A percentile compares a stretch with the other conserved stretches of the same genome.
Evolutionary conservation across 768 basidiomycete species (phyloP).

Genomic region (Austroboletus eburneus): DNA sequence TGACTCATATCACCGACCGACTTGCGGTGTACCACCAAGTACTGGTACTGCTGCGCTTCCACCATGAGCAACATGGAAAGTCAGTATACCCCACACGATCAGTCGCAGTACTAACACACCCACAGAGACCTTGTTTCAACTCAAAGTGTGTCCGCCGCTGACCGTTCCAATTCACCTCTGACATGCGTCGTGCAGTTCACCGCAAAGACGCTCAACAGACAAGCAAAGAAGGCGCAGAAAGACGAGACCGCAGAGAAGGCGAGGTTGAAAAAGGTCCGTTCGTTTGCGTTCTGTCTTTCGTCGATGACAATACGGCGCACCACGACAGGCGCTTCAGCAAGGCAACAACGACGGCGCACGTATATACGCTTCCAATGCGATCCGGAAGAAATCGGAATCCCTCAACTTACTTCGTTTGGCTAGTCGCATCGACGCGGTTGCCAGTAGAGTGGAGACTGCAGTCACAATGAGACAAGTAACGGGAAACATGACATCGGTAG

Average conservation of each 20-base stretch:
- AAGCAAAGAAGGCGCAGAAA: slow-evolving; percentile 97
- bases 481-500: slow-evolving; percentile 94
- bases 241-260: slow-evolving; percentile 88
- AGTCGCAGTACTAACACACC: neutral
- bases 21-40: too few relatives aligned
- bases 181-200: slow-evolving; percentile 67
- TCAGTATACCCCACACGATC: slow-evolving; percentile 37
- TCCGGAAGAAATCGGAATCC: slow-evolving; percentile 94
- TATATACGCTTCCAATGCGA: slow-evolving; percentile 98
- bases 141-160: slow-evolving; percentile 62
- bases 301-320: neutral
- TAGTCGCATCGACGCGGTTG: slow-evolving; percentile 94
- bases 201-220: slow-evolving; percentile 88
- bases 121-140: slow-evolving; percentile 95
- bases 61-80: slow-evolving; percentile 86
- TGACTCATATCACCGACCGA: slow-evolving; percentile 4
- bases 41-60: neutral
- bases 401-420: slow-evolving; percentile 87
- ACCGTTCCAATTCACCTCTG: slow-evolving; percentile 11
- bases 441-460: slow-evolving; percentile 95
- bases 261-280: slow-evolving; percentile 84
- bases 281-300: neutral
- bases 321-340: slow-evolving; percentile 82
- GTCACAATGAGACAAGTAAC: slow-evolving; percentile 98
- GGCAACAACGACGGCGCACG: slow-evolving; percentile 95